Evolutionary conservation across 306 rosid genomes (phyloP), one percentile per base, ranked within the genome.

Genomic region (Corylus heterophylla): DNA sequence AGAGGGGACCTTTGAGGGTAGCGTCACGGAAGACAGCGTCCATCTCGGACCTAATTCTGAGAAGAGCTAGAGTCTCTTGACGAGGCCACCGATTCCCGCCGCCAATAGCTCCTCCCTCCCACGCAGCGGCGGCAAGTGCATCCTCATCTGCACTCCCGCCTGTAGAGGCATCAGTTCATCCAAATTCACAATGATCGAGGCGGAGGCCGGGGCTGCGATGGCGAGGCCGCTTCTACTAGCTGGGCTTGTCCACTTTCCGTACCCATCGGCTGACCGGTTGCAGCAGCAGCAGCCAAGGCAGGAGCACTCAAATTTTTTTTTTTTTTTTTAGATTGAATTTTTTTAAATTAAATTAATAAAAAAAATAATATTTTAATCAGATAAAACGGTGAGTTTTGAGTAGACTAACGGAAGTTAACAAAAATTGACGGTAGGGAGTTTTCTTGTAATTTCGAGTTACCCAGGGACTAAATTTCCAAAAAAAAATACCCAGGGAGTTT

Each of bases 181-280:
- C 12, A 83, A 69, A 79, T 80, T 83, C 17, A 86, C 78, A 6
- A 86, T 45, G 2, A 82, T 44, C 0, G 83, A 27, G 0, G 87
- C 89, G 89, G 89, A 8, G 89, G 89, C 45, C 87, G n/a, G n/a
- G 77, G 69, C 89, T 81, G 77, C 89, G 17, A 87, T 87, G 89
- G 89, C 0, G 89, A 87, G 18, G 89, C 89, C 13, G 54, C 86
- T 69, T 87, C 89, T 7, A 87, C 87, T 18, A 62, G 83, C 62
- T 83, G 89, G 13, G 72, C 31, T 71, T 77, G 81, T 54, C 31
- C 72, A 51, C 51, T 67, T n/a, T 67, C 72, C 72, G 42, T 42
- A 10, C 31, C 77, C 66, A 67, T 42, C 2, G 52, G 69, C 2
- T 54, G 74, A 1, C 54, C 70, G 4, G 80, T 73, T 62, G 45